phyloP scores from a whole-genome alignment of 164 flowering plant species.

The Dillenia turbinata region DNA sequence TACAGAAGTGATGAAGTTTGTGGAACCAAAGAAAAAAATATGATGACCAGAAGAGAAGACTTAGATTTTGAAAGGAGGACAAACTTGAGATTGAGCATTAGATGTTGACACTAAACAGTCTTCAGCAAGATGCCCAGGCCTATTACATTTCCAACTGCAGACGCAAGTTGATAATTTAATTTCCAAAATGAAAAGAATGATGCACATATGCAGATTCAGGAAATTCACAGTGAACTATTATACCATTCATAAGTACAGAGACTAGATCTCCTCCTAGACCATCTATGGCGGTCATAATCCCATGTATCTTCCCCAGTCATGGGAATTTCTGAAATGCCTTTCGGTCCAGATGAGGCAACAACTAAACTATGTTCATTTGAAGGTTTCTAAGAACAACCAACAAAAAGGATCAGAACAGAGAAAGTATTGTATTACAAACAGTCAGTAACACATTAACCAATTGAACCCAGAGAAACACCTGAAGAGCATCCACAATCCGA shows the following conservation, averaged over 20 bases:
- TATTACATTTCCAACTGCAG: slow-evolving; percentile 78
- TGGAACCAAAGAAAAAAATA: not conserved
- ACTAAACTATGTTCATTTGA: slow-evolving; percentile 13
- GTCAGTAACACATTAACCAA: too few species aligned
- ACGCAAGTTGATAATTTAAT: slow-evolving; percentile 1
- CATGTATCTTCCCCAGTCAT: slow-evolving; percentile 49
- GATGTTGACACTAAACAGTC: slow-evolving; percentile 58
- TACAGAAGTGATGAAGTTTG: not conserved
- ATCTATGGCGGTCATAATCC: slow-evolving; percentile 50
- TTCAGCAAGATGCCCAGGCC: slow-evolving; percentile 87
- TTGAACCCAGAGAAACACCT: slow-evolving; percentile 26
- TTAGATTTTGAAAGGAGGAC: slow-evolving; percentile 5
- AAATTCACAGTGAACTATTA: not conserved
- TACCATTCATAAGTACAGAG: slow-evolving; percentile 80
- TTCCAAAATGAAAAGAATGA: not conserved
- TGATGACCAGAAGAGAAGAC: not conserved
- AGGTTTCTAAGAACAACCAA: slow-evolving; percentile 20
- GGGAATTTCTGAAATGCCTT: slow-evolving; percentile 22
- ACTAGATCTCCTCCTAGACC: slow-evolving; percentile 59
- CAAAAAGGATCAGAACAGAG: not conserved
- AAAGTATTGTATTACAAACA: too few species aligned
- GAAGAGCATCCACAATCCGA: slow-evolving; percentile 18
- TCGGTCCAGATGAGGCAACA: slow-evolving; percentile 22
- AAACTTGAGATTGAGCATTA: slow-evolving; percentile 12
- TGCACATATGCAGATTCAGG: not conserved